Evolutionary conservation across 257 asterid genomes (phyloP).

Genomic region (Datura wrightii): DNA sequence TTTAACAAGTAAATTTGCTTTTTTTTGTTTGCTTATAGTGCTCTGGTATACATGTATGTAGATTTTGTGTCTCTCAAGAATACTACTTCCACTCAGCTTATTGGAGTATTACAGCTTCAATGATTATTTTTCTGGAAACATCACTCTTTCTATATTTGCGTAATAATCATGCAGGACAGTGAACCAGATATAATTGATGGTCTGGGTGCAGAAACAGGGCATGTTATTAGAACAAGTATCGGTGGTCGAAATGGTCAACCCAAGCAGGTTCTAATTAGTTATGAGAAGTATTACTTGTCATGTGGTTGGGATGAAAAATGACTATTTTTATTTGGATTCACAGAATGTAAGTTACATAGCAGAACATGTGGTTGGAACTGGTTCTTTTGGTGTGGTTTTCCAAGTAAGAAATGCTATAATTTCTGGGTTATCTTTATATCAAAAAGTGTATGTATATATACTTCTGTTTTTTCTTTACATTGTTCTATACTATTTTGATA

Average conservation of each 20-base stretch:
- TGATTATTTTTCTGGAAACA: constrained; percentile 27
- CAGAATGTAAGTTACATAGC: constrained; percentile 92
- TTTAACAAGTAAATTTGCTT: constrained; percentile 8
- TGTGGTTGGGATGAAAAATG: constrained; percentile 36
- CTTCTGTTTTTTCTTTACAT: constrained; percentile 19
- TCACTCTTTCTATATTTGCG: constrained; percentile 28
- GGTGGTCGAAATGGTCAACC: constrained; percentile 96
- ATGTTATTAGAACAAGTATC: constrained; percentile 79
- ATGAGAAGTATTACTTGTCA: constrained; percentile 35
- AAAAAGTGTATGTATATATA: not conserved
- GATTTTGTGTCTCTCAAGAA: not conserved
- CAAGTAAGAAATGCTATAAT: constrained; percentile 62
- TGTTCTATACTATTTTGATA: constrained; percentile 28
- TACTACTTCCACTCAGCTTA: not conserved
- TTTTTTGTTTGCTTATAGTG: constrained; percentile 18
- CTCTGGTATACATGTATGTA: not conserved
- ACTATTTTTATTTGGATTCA: constrained; percentile 44
- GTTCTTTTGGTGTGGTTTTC: constrained; percentile 94
- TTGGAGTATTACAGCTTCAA: not conserved
- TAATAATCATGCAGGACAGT: constrained; percentile 72
- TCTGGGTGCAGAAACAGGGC: constrained; percentile 96
- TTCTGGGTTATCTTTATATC: constrained; percentile 23
- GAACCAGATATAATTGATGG: constrained; percentile 93
- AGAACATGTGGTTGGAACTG: constrained; percentile 97
- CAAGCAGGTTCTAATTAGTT: constrained; percentile 66